Evolutionary conservation across 1,139 yeast genomes (phyloP).

Genomic region (Taphrina populina): DNA sequence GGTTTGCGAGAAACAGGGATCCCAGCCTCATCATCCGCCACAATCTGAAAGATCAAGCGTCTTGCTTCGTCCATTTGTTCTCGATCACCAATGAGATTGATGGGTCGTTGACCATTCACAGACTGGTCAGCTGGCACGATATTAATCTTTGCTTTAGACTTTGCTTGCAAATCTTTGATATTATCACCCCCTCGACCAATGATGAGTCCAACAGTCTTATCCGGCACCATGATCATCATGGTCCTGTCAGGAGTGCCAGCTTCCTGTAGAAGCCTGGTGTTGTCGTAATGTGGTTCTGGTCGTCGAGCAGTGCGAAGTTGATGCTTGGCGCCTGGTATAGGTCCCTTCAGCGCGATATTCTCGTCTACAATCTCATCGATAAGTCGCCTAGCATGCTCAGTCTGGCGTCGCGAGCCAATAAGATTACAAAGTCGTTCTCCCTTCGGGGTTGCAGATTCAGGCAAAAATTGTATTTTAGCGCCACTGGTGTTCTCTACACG

Average conservation of each 20-base stretch:
- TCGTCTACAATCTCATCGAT: constrained; percentile 39
- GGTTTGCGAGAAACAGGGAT: constrained; percentile 29
- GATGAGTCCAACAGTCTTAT: constrained; percentile 38
- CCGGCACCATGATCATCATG: constrained; percentile 36
- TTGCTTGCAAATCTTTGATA: constrained; percentile 37
- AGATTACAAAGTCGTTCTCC: constrained; percentile 40
- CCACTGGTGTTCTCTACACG: constrained; percentile 39
- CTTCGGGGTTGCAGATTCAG: constrained; percentile 29
- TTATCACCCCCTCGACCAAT: constrained; percentile 40
- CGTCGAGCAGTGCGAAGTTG: constrained; percentile 19
- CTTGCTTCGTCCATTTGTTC: constrained; percentile 35
- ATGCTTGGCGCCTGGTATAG: constrained; percentile 36
- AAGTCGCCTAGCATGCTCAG: constrained; percentile 37
- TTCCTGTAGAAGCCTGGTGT: constrained; percentile 23
- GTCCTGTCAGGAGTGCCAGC: constrained; percentile 32
- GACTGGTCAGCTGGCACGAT: constrained; percentile 36
- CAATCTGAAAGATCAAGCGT: constrained; percentile 35
- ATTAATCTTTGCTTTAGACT: constrained; percentile 36
- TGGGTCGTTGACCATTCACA: constrained; percentile 36
- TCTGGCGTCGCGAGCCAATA: constrained; percentile 38
- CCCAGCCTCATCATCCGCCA: constrained; percentile 34
- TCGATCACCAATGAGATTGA: constrained; percentile 36
- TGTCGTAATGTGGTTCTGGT: constrained; percentile 30
- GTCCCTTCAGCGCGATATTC: constrained; percentile 38
- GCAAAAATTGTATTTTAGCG: constrained; percentile 39